These are phyloP conservation scores for Trichoderma aggressivum DNA, from an alignment of 2,329 filamentous ascomycete genomes.

Conservation along the genomic window DNA sequence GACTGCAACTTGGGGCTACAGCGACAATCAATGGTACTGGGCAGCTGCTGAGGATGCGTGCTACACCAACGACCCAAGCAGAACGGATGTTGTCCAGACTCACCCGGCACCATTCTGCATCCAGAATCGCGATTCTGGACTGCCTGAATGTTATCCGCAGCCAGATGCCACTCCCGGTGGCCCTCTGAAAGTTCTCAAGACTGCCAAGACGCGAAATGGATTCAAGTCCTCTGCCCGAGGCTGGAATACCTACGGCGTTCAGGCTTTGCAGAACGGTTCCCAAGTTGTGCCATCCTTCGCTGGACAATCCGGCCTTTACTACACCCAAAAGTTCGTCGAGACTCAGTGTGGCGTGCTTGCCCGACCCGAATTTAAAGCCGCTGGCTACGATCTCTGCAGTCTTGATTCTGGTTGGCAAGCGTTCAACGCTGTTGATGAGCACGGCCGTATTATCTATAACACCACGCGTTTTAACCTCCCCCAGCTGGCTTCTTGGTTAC, in stretches of 20 bases:
- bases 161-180: not conserved
- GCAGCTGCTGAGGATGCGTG: slow-evolving; percentile 4
- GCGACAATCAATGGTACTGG: slow-evolving; percentile 21
- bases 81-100: slow-evolving; percentile 14
- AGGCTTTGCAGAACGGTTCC: slow-evolving; percentile 18
- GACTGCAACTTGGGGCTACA: slow-evolving; percentile 17
- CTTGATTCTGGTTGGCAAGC: slow-evolving; percentile 30
- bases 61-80: not conserved
- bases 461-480: slow-evolving; percentile 14
- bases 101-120: slow-evolving; percentile 13
- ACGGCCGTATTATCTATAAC: slow-evolving; percentile 18
- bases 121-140: slow-evolving; percentile 13
- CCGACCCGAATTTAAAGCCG: slow-evolving; percentile 8
- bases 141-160: slow-evolving; percentile 17
- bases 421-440: slow-evolving; percentile 8
- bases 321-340: slow-evolving; percentile 15
- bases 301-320: slow-evolving; percentile 12
- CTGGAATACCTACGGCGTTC: slow-evolving; percentile 19
- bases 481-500: slow-evolving; percentile 14
- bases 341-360: slow-evolving; percentile 19
- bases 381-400: slow-evolving; percentile 16
- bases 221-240: slow-evolving; percentile 14
- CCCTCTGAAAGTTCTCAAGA: slow-evolving; percentile 17
- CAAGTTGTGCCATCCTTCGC: slow-evolving; percentile 16
- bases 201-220: slow-evolving; percentile 8